Percentiles rank a stretch among this genome's conserved stretches.
Evolutionary conservation across 805 yeast species (phyloP).

Genomic region (Kazachstania viticola): DNA sequence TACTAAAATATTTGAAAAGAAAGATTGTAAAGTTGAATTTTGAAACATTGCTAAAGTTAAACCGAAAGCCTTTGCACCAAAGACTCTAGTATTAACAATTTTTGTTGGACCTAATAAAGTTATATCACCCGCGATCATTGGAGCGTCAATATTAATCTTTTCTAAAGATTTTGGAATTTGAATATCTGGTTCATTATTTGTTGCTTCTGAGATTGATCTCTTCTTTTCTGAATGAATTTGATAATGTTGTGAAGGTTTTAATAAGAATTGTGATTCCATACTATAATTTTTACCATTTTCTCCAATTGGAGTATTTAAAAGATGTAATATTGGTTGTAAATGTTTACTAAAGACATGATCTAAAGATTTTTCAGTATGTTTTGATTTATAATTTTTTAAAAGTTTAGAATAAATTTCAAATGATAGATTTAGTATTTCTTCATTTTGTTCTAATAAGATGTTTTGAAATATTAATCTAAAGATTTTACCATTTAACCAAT

Average conservation of each 20-base stretch:
- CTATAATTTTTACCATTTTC: conserved; percentile 77
- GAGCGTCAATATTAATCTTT: conserved; percentile 82
- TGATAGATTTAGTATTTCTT: conserved; percentile 55
- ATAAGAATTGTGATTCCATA: conserved; percentile 63
- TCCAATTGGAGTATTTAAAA: conserved; percentile 90
- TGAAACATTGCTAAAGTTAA: conserved; percentile 41
- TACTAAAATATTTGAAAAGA: conserved; percentile 29
- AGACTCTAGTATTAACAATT: conserved; percentile 61
- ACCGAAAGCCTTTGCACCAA: conserved; percentile 71
- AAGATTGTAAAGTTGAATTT: conserved; percentile 28
- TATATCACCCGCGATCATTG: conserved; percentile 84
- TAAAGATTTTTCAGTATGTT: conserved; percentile 30
- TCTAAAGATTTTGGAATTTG: conserved; percentile 43
- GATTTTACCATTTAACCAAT: conserved; percentile 70
- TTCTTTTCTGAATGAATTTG: conserved; percentile 24
- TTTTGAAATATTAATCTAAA: conserved; percentile 77
- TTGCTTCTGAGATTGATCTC: conserved; percentile 20
- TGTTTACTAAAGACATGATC: conserved; percentile 47
- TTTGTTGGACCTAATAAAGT: conserved; percentile 68
- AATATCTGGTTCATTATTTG: conserved; percentile 25
- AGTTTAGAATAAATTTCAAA: conserved; percentile 47
- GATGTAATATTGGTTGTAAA: conserved; percentile 45
- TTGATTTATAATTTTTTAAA: conserved; percentile 34
- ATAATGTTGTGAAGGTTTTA: conserved; percentile 54
- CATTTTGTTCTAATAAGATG: conserved; percentile 78